A percentile compares a stretch with the other conserved stretches of the same genome.
phyloP scores from a whole-genome alignment of 148 eudicot genomes.

The Fagopyrum homotropicum region DNA sequence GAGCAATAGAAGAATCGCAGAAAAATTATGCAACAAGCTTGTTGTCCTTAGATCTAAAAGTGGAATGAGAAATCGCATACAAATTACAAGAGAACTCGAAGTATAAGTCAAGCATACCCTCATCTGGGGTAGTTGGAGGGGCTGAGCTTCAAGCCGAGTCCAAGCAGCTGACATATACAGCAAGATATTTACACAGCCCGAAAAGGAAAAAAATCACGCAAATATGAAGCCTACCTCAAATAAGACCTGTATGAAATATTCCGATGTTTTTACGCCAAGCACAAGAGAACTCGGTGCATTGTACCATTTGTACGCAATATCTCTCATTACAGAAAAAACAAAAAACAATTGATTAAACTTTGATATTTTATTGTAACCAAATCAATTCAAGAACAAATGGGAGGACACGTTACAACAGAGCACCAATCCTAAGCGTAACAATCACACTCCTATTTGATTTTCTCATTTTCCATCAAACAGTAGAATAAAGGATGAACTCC shows the following conservation, averaged over 20 bases:
- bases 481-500: conserved; percentile 24
- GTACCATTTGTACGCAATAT: neutral
- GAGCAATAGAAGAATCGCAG: too few relatives aligned
- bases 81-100: too few relatives aligned
- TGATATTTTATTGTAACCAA: neutral
- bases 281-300: neutral
- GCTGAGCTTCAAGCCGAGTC: too few relatives aligned
- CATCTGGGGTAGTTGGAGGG: too few relatives aligned
- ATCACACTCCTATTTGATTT: neutral
- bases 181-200: too few relatives aligned
- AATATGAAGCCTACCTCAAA: neutral
- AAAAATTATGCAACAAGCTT: too few relatives aligned
- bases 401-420: neutral
- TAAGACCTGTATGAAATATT: neutral
- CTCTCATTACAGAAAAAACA: neutral
- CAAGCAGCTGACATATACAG: too few relatives aligned
- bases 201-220: too few relatives aligned
- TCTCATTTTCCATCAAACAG: conserved; percentile 16
- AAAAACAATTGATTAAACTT: neutral
- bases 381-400: neutral
- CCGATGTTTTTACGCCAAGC: neutral
- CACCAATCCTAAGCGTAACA: neutral
- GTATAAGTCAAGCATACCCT: too few relatives aligned
- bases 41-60: too few relatives aligned
- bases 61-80: too few relatives aligned